Base-by-base conservation (phyloP, 257 asterid species). In the Cruciata laevipes region DNA sequence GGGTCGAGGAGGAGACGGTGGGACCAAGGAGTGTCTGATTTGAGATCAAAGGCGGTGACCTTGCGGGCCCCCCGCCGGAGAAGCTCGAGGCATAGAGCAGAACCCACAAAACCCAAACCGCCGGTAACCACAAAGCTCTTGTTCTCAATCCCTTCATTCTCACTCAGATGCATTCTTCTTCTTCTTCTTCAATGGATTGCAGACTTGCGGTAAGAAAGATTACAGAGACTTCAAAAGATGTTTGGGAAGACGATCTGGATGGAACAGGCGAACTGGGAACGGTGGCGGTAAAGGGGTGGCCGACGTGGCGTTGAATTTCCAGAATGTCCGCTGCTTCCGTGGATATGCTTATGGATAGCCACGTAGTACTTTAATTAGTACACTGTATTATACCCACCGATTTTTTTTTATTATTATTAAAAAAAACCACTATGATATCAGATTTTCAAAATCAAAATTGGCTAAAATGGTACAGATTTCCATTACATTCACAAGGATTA, bases 71-170 rank as follows among this genome's bases (percentile, higher is more conserved):
- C 99, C 65, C 99, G 78, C 75, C 96, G 81, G 61, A 83, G 71
- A 0, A 94, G 86, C 81, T 94, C 97, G 62, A 84, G 73, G 83
- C 99, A 90, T 76, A 93, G 97, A 52, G 96, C 85, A 21, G 99
- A 76, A 30, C 99, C 99, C 12, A 93, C 87, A 65, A 84, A 88
- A 47, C 99, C 97, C 70, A 88, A 81, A 61, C 96, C 99, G 60
- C 96, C 99, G 0, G 95, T 93, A 9, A 93, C 97, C 60, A 88
- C 88, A 65, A 93, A 93, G 73, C 76, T 78, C 23, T 82, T 78
- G 24, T 83, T 79, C 82, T 93, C 95, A 6, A 93, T 86, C 30
- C 99, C 99, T 74, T 93, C 99, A 71, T 87, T 88, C 84, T 93
- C 99, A 80, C 96, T 93, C 71, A 90, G 79, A 85, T 93, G 92